phyloP scores from a whole-genome alignment of 1,284 basidiomycete genomes.

The Megacollybia platyphylla region DNA sequence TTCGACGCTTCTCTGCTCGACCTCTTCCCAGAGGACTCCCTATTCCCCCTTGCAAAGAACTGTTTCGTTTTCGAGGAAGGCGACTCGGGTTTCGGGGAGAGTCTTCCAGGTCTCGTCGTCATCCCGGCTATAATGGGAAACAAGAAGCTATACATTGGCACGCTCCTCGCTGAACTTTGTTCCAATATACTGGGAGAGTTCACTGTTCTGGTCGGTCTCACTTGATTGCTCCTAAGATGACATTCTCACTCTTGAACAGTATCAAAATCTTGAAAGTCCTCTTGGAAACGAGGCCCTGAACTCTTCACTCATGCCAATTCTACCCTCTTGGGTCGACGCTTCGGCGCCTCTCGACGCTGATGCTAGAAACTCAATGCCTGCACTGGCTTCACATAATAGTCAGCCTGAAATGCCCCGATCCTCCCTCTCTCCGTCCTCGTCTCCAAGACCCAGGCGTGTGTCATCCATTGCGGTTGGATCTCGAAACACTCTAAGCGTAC shows the following conservation, averaged over 20 bases:
- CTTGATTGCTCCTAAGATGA: conserved; percentile 13
- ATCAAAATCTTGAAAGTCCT: conserved; percentile 54
- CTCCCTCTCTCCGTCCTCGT: conserved; percentile 25
- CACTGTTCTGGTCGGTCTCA: conserved; percentile 50
- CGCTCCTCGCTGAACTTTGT: conserved; percentile 77
- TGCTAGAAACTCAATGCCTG: conserved; percentile 26
- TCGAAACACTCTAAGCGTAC: conserved; percentile 23
- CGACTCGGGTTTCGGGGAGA: conserved; percentile 43
- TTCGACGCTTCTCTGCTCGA: conserved; percentile 50
- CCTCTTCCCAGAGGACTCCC: conserved; percentile 48
- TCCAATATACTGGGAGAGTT: conserved; percentile 78
- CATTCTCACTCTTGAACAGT: conserved; percentile 21
- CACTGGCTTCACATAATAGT: conserved; percentile 35
- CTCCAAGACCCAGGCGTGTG: conserved; percentile 37
- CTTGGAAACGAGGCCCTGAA: conserved; percentile 69
- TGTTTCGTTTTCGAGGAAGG: conserved; percentile 74
- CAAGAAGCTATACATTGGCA: conserved; percentile 73
- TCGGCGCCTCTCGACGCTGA: conserved; percentile 38
- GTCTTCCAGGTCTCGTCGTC: conserved; percentile 50
- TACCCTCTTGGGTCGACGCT: conserved; percentile 48
- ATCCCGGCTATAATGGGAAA: conserved; percentile 73
- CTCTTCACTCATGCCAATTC: conserved; percentile 41
- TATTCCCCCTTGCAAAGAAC: conserved; percentile 64
- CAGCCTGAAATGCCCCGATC: conserved; percentile 41
- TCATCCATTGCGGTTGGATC: conserved; percentile 26